Percentiles rank a stretch among this genome's conserved stretches.
These are phyloP conservation scores for Pleurotus djamor DNA, from an alignment of 768 basidiomycete species.

Conservation along the genomic window DNA sequence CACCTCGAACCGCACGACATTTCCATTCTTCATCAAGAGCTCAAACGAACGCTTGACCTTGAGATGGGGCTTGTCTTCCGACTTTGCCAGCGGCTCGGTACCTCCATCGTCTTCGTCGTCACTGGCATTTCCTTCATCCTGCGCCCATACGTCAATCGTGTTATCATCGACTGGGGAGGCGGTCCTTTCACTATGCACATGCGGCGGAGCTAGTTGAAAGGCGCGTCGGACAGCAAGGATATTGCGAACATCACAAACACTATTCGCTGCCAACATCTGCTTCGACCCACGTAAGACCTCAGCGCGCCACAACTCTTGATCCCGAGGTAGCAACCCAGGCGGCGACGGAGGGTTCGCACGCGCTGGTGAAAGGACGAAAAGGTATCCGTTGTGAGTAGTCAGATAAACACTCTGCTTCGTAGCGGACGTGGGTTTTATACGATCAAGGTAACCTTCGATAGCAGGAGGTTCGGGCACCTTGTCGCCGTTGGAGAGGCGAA, in stretches of 20 bases:
- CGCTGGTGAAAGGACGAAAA: constrained; percentile 56
- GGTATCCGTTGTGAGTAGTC: constrained; percentile 65
- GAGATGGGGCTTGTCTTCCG: constrained; percentile 39
- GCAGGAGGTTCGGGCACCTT: constrained; percentile 71
- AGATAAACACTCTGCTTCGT: constrained; percentile 65
- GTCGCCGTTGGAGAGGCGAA: constrained; percentile 44
- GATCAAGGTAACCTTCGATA: constrained; percentile 85
- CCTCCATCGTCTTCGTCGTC: constrained; percentile 72
- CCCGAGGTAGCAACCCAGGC: constrained; percentile 42
- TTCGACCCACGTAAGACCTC: constrained; percentile 63
- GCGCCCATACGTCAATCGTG: constrained; percentile 28
- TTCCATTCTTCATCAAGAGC: constrained; percentile 65
- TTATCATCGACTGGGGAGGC: constrained; percentile 24
- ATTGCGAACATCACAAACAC: constrained; percentile 70
- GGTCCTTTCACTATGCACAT: constrained; percentile 29
- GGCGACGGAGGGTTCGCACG: constrained; percentile 69
- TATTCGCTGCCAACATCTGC: constrained; percentile 65
- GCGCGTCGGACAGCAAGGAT: constrained; percentile 66
- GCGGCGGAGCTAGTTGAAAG: constrained; percentile 41
- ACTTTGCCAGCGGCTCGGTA: constrained; percentile 44
- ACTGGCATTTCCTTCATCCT: constrained; percentile 33
- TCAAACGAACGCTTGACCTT: constrained; percentile 76
- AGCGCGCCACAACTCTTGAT: constrained; percentile 37
- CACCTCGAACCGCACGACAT: constrained; percentile 79
- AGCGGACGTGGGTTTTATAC: constrained; percentile 59